Evolutionary conservation across 1,284 basidiomycete genomes (phyloP), one percentile per base, ranked within the genome.

Genomic region (Papiliotrema nemorosa): DNA sequence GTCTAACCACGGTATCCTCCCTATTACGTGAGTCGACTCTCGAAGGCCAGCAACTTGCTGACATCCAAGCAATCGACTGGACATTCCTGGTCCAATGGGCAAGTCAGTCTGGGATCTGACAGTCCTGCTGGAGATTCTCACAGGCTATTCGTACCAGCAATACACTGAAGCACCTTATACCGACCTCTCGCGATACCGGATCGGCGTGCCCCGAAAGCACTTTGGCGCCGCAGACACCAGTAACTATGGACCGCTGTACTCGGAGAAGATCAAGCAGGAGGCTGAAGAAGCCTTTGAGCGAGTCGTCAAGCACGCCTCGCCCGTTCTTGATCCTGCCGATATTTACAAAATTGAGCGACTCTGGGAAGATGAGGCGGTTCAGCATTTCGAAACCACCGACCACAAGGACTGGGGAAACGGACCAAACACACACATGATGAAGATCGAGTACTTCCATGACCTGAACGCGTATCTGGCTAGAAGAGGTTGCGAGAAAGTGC

Each of bases 1-100:
- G 3, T 43, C 49, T 10, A 37, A 27, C 3, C 34, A 39, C 6
- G 64, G 64, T 5, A 49, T 64, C 22, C 48, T 65, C 2, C 63
- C 64, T 6, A 56, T 62, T 48, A 58, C 39, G 57, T 51, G 26
- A 40, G 53, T 45, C 21, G 4, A 25, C 9, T 37, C 34, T 21
- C 10, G 18, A 20, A 10, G 27, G 36, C 12, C 5, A 6, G 10
- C 9, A 25, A n/a, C 9, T 3, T n/a, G 9, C 38, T 35, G 24
- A 40, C 37, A 41, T 33, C n/a, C 3, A 20, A 58, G 57, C 13
- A 14, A 25, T 41, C 53, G 34, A 48, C 52, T 48, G 36, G 67
- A 67, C 33, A 49, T 51, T 2, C 41, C 52, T 18, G 67, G 67
- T n/a, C 64, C 67, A 1, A 64, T 69, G 52, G 58, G 57, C 24